Base-by-base conservation (phyloP, 2,329 filamentous ascomycete species). In the Nothophoma quercina region DNA sequence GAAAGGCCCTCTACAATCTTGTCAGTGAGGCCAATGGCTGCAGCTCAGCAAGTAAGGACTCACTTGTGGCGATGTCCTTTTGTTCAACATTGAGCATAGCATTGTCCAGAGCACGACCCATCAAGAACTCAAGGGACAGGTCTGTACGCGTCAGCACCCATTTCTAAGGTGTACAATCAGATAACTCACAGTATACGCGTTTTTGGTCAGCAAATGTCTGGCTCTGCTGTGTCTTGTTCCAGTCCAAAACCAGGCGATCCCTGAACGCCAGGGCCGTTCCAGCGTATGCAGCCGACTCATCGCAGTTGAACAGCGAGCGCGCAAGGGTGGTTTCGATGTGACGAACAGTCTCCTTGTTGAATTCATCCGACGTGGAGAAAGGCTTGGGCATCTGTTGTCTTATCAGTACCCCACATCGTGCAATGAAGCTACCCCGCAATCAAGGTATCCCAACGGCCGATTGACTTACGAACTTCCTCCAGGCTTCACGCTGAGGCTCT, bases 251-350 rank as follows among this genome's bases (percentile, higher is more conserved):
- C 71, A 99, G 81, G 44, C 92, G 88, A 75, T 99, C 93, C 69
- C 95, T 86, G 78, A 99, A 93, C 21, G 95, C 93, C 68, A 99
- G 80, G 61, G 91, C 91, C 34, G 93, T 91, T 60, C 93, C 95
- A 7, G 90, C 86, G 76, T 99, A 99, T 25, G 93, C 92, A 45
- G 95, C 95, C 47, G 82, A 76, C 78, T 99, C 95, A 80, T 99
- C 93, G 78, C 95, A 99, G 78, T 99, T 99, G 85, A 93, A 98
- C 75, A 99, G 85, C 70, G 93, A 97, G 56, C 95, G 90, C 58
- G 95, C 95, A 56, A 99, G 83, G 3, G 93, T 96, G 3, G 95
- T 98, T 78, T 99, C 95, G 69, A 99, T 90, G 80, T 99, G 95
- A 62, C 88, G 88, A 60, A 99, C 91, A 51, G 96, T 84, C 71